Evolutionary conservation across 352 stramenopile species (phyloP).

Genomic region (Plasmopara viticola): DNA sequence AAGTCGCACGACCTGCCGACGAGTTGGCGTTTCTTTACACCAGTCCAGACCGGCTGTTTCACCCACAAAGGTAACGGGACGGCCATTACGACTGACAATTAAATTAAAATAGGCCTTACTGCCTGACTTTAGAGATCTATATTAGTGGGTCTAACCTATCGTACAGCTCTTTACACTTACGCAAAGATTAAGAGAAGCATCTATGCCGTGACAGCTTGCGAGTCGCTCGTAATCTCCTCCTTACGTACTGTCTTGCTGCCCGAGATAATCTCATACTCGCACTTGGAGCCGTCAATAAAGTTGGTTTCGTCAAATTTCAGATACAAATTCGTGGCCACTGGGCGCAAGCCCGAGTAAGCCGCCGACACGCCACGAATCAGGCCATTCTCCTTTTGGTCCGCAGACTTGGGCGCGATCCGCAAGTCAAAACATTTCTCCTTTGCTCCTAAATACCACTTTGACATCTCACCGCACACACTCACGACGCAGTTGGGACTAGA

Average conservation of each 20-base stretch:
- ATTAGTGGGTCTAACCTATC: slow-evolving; percentile 49
- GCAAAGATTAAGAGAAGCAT: slow-evolving; percentile 19
- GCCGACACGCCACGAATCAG: slow-evolving; percentile 66
- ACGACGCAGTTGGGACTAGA: slow-evolving; percentile 69
- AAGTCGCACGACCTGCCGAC: too few relatives aligned
- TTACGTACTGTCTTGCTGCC: slow-evolving; percentile 53
- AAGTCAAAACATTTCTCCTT: slow-evolving; percentile 70
- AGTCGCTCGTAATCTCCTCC: slow-evolving; percentile 14
- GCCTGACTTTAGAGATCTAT: slow-evolving; percentile 20
- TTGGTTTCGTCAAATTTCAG: slow-evolving; percentile 76
- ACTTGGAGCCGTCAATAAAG: slow-evolving; percentile 61
- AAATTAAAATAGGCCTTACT: too few relatives aligned
- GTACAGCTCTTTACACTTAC: slow-evolving; percentile 41
- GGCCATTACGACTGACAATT: too few relatives aligned
- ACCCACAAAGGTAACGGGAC: too few relatives aligned
- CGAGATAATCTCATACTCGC: slow-evolving; percentile 62
- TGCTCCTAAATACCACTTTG: slow-evolving; percentile 56
- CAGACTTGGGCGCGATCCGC: slow-evolving; percentile 58
- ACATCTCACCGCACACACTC: slow-evolving; percentile 54
- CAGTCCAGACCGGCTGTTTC: too few relatives aligned
- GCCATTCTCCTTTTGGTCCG: slow-evolving; percentile 43
- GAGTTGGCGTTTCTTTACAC: too few relatives aligned
- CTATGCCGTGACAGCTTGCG: slow-evolving; percentile 15
- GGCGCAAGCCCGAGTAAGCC: slow-evolving; percentile 41
- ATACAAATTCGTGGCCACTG: slow-evolving; percentile 59